Evolutionary conservation across 2,329 filamentous ascomycete species (phyloP).

Genomic region (Tolypocladium ovalisporum): DNA sequence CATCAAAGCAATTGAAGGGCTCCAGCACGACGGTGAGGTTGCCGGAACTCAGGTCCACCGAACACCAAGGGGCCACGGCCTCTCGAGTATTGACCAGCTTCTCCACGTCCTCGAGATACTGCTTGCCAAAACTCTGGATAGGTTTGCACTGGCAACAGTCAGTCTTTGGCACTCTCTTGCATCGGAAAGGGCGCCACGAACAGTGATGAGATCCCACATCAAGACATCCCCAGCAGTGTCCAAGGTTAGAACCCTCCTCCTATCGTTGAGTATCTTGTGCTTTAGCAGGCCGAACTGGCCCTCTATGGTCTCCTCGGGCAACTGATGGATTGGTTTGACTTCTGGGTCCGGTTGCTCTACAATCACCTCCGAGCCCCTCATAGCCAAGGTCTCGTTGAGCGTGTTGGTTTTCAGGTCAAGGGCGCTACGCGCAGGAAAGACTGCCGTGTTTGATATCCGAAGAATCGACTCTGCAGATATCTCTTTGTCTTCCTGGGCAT

Average conservation of each 20-base stretch:
- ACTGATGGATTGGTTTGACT: constrained; percentile 51
- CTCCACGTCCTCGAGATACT: constrained; percentile 85
- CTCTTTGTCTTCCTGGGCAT: constrained; percentile 39
- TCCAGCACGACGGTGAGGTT: constrained; percentile 85
- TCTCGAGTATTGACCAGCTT: constrained; percentile 78
- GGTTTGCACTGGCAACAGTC: constrained; percentile 56
- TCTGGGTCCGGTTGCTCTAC: constrained; percentile 18
- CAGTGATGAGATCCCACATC: constrained; percentile 86
- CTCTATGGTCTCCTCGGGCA: constrained; percentile 75
- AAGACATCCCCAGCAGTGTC: constrained; percentile 93
- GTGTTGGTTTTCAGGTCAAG: constrained; percentile 46
- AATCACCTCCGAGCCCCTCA: constrained; percentile 23
- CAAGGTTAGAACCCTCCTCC: constrained; percentile 76
- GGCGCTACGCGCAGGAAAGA: constrained; percentile 50
- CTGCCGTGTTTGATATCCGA: constrained; percentile 72
- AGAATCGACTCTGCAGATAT: constrained; percentile 72
- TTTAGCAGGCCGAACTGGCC: constrained; percentile 94
- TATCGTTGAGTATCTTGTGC: constrained; percentile 82
- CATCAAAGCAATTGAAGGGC: constrained; percentile 93
- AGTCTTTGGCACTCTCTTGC: neutral
- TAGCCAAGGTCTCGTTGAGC: constrained; percentile 29
- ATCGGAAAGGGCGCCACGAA: constrained; percentile 18
- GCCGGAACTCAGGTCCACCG: constrained; percentile 85
- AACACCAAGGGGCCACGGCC: constrained; percentile 91
- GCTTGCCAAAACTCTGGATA: constrained; percentile 86